Evolutionary conservation across 441 rosid genomes (phyloP), one percentile per base, ranked within the genome.

Genomic region (Brassica hybrid): DNA sequence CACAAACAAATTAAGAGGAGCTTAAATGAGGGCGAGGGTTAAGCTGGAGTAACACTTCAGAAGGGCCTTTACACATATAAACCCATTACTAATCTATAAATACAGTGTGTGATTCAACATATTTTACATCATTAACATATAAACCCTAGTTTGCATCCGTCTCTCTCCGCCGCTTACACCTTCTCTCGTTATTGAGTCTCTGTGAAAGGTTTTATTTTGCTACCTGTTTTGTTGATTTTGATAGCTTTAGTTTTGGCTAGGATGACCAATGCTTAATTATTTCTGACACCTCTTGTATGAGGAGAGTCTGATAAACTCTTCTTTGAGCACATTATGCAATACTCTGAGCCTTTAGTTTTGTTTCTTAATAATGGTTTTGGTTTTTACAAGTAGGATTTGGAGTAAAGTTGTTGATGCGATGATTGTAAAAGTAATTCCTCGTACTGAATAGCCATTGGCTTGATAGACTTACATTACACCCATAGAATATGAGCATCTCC

Each of bases 231-330:
- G 17, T 19, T 61, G 68, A 6, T 30, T 58, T 32, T 3, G 21
- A 13, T 16, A 16, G 27, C n/a, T 1, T 10, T 43, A 7, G 25
- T 6, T 67, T 48, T 5, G 57, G 81, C 81, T n/a, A 66, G 14
- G 81, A 78, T 78, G 77, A 72, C 0, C 6, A 72, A 32, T 34
- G 77, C 81, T 78, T 48, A 45, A 78, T 52, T 70, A 71, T 72
- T 78, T 78, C 81, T 78, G 81, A 78, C 77, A 78, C 81, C 81
- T 78, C 81, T 78, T 78, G 81, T 78, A 60, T 78, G 81, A 78
- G 81, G 25, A 78, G 81, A 78, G 81, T 2, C 14, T 67, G 36
- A 52, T 52, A 52, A 52, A 52, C 81, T 78, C 77, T 78, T 78
- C 77, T 0, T 14, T 78, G 81, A 78, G 81, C 81, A 72, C 17